Conservation (phyloP, 306 rosid genomes). For the Senna tora region DNA sequence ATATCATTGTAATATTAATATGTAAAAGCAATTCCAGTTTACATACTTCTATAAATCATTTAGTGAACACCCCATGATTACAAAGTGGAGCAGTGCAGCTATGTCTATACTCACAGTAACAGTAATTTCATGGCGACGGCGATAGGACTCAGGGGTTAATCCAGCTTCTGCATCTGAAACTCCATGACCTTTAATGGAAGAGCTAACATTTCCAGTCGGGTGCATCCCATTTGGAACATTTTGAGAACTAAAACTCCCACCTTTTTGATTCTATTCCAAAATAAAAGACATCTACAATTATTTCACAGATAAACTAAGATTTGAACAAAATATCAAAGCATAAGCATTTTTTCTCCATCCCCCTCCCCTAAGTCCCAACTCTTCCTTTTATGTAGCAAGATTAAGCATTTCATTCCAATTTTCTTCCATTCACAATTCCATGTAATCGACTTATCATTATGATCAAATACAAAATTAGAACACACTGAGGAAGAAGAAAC, state of each 20-base stretch:
- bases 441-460: neutral
- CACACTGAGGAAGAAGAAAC: slow-evolving; percentile 9
- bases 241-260: slow-evolving; percentile 47
- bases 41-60: neutral
- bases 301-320: slow-evolving; percentile 13
- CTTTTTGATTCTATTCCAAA: slow-evolving; percentile 65
- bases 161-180: slow-evolving; percentile 69
- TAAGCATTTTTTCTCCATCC: neutral
- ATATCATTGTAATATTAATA: slow-evolving; percentile 2
- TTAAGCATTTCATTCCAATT: slow-evolving; percentile 11
- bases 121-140: slow-evolving; percentile 87
- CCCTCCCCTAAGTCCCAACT: neutral
- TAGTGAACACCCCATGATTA: neutral
- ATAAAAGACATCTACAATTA: slow-evolving; percentile 18
- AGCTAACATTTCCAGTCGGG: slow-evolving; percentile 54
- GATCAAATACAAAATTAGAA: slow-evolving; percentile 20
- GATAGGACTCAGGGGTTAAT: slow-evolving; percentile 73
- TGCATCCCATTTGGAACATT: slow-evolving; percentile 51
- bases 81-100: neutral
- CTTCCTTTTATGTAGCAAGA: slow-evolving; percentile 5
- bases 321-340: neutral
- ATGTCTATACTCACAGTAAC: slow-evolving; percentile 63
- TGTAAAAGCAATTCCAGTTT: slow-evolving; percentile 3
- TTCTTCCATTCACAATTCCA: neutral
- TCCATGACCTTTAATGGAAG: slow-evolving; percentile 54